phyloP scores from a whole-genome alignment of 176 grass and related monocot species.

The Pharus latifolius region DNA sequence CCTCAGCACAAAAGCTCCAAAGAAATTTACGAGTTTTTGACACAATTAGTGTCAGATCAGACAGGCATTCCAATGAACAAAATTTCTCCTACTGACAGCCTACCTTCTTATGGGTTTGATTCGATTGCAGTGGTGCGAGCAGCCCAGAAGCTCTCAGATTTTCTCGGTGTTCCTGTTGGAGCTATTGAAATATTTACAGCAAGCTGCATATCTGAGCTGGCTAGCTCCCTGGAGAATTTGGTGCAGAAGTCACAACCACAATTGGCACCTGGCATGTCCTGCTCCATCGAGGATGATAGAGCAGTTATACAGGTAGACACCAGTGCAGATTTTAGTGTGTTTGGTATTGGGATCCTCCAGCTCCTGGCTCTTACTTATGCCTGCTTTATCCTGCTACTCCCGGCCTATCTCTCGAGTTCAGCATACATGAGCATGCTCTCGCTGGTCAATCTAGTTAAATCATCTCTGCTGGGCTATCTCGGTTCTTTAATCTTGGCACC shows the following conservation, averaged over 20 bases:
- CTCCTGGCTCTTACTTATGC: constrained; percentile 41
- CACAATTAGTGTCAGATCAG: constrained; percentile 57
- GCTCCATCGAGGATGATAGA: constrained; percentile 18
- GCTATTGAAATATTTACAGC: constrained; percentile 71
- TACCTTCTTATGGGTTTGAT: constrained; percentile 69
- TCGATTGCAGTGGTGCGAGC: constrained; percentile 60
- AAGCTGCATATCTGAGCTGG: constrained; percentile 55
- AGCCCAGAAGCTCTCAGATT: constrained; percentile 69
- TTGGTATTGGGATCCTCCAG: constrained; percentile 39
- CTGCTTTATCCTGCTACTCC: constrained; percentile 53
- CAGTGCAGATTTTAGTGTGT: constrained; percentile 12
- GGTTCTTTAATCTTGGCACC: constrained; percentile 44
- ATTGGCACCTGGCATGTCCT: constrained; percentile 5
- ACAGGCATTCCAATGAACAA: constrained; percentile 46
- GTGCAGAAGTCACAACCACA: constrained; percentile 26
- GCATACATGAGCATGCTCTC: constrained; percentile 28
- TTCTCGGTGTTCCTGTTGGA: constrained; percentile 63
- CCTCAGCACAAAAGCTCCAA: constrained; percentile 16
- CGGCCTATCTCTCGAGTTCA: constrained; percentile 45
- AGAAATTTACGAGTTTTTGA: constrained; percentile 50
- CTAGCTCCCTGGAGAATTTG: constrained; percentile 48
- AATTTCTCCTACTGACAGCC: constrained; percentile 45
- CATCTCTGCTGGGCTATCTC: constrained; percentile 30
- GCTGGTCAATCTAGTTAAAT: constrained; percentile 11
- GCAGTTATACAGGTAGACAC: constrained; percentile 1